Conservation (phyloP, 225 moss, liverwort and hornwort genomes). For the Sphagnum contortum region DNA sequence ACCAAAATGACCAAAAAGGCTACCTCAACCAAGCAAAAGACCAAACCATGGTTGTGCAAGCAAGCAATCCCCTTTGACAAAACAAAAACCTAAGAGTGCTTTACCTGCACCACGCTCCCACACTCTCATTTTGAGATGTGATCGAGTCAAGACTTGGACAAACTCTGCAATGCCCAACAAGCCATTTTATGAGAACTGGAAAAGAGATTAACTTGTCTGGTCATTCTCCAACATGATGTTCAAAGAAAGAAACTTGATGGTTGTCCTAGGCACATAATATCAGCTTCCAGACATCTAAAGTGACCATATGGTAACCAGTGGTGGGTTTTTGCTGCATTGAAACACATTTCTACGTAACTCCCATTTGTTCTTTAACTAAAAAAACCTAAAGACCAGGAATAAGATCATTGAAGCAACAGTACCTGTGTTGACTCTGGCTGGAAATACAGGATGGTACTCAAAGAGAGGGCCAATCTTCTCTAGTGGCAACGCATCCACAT, state of each 20-base stretch:
- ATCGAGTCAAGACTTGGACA: conserved; percentile 73
- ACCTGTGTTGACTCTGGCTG: conserved; percentile 88
- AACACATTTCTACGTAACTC: background rate
- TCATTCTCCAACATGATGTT: background rate
- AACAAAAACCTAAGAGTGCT: background rate
- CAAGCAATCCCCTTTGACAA: no score
- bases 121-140: conserved; percentile 87
- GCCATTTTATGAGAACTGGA: background rate
- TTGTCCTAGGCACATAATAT: background rate
- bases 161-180: conserved; percentile 51
- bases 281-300: background rate
- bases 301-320: no score
- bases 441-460: conserved; percentile 84
- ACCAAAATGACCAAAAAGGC: no score
- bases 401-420: background rate
- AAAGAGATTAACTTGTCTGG: background rate
- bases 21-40: no score
- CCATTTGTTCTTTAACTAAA: no score
- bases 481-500: conserved; percentile 62
- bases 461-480: conserved; percentile 77
- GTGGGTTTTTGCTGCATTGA: background rate
- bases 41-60: no score
- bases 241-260: no score
- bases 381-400: background rate
- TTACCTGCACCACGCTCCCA: conserved; percentile 99